Evolutionary conservation across 2,329 filamentous ascomycete species (phyloP).

Genomic region (Chaetomium sp.): DNA sequence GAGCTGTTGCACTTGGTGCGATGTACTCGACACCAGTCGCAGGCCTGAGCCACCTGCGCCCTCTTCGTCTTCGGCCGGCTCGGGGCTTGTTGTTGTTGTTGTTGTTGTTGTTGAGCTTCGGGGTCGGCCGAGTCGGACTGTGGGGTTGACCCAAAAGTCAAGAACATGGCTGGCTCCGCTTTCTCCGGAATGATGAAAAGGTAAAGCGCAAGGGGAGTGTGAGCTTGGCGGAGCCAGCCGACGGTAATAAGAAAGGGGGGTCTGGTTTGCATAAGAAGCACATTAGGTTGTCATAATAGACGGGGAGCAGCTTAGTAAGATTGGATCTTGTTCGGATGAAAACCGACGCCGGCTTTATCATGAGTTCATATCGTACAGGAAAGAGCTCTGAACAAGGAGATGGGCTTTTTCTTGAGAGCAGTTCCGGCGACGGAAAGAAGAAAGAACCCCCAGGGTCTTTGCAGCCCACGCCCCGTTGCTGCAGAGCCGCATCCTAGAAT

Average conservation of each 20-base stretch:
- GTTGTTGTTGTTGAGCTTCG: not conserved
- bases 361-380: not conserved
- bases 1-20: not conserved
- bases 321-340: not conserved
- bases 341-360: not conserved
- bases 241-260: not conserved
- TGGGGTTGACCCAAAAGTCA: not conserved
- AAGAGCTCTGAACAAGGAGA: not conserved
- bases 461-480: not conserved
- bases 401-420: not conserved
- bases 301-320: not conserved
- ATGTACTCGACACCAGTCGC: not conserved
- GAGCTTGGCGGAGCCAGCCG: not conserved
- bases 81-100: not conserved
- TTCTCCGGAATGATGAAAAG: not conserved
- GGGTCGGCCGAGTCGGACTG: not conserved
- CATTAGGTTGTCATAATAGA: not conserved
- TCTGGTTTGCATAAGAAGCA: not conserved
- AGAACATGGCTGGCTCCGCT: not conserved
- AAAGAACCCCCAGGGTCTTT: not conserved
- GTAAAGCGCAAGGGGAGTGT: not conserved
- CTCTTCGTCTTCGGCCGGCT: not conserved
- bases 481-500: not conserved
- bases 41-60: not conserved
- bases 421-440: not conserved